Conservation (phyloP, 306 rosid species). For the Lathyrus sativus region DNA sequence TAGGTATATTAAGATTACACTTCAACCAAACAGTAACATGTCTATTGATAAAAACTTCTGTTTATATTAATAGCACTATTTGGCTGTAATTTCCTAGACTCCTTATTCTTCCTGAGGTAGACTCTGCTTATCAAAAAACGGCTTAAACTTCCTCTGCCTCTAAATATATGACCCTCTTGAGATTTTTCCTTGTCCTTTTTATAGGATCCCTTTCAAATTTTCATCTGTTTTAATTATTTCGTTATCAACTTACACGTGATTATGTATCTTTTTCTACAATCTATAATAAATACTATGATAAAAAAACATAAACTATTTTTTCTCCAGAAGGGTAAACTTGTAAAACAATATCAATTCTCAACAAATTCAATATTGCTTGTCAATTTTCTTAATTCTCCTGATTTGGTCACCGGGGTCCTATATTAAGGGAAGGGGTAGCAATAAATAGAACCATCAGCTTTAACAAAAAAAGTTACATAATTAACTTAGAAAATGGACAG, state of each 20-base stretch:
- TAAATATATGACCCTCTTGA: background rate
- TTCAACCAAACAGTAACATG: slow-evolving; percentile 28
- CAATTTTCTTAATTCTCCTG: background rate
- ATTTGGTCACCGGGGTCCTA: background rate
- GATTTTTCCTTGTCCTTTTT: background rate
- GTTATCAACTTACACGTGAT: background rate
- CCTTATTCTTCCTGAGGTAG: slow-evolving; percentile 17
- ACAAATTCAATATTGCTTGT: background rate
- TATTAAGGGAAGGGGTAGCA: background rate
- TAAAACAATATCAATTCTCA: background rate
- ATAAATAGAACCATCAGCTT: slow-evolving; percentile 30
- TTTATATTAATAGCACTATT: slow-evolving; percentile 13
- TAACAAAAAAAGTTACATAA: slow-evolving; percentile 8
- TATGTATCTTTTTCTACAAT: background rate
- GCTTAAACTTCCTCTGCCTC: background rate
- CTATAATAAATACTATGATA: background rate
- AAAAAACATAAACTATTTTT: background rate
- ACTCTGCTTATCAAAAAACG: background rate
- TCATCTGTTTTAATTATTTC: background rate
- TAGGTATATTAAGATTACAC: slow-evolving; percentile 22
- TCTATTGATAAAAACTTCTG: slow-evolving; percentile 21
- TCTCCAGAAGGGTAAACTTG: background rate
- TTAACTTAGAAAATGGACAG: slow-evolving; percentile 24
- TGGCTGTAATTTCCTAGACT: slow-evolving; percentile 11
- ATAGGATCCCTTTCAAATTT: background rate